Conservation (phyloP, 2,329 filamentous ascomycete genomes). For the Fusarium phyllophilum region DNA sequence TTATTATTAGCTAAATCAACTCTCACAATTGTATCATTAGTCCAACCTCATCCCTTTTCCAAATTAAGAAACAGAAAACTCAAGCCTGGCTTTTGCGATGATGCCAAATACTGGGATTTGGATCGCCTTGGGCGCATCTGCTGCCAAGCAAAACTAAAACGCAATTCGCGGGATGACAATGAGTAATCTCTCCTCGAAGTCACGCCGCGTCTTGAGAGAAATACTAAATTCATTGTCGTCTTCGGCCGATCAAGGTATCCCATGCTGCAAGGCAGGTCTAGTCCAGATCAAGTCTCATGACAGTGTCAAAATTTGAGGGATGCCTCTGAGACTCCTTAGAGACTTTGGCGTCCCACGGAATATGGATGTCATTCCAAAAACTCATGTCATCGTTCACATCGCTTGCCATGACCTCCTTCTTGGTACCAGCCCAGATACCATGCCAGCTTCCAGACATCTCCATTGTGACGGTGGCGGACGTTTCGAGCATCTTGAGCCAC, state of each 20-base stretch:
- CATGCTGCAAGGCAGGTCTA: background rate
- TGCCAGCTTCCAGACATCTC: background rate
- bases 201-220: fast-evolving
- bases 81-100: no score
- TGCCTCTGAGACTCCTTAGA: no score
- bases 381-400: no score
- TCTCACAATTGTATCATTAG: fast-evolving
- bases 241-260: background rate
- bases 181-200: background rate
- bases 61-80: background rate
- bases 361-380: background rate
- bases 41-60: fast-evolving
- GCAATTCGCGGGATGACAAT: fast-evolving
- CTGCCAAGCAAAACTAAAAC: background rate
- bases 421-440: background rate
- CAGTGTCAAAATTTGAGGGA: no score
- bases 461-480: background rate
- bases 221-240: no score
- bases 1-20: no score
- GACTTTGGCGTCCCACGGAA: background rate
- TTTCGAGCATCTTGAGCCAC: background rate
- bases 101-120: background rate
- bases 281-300: background rate
- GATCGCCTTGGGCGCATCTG: background rate
- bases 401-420: background rate